phyloP scores from a whole-genome alignment of 1,139 yeast genomes.

The Yamadazyma atmosphaerica region DNA sequence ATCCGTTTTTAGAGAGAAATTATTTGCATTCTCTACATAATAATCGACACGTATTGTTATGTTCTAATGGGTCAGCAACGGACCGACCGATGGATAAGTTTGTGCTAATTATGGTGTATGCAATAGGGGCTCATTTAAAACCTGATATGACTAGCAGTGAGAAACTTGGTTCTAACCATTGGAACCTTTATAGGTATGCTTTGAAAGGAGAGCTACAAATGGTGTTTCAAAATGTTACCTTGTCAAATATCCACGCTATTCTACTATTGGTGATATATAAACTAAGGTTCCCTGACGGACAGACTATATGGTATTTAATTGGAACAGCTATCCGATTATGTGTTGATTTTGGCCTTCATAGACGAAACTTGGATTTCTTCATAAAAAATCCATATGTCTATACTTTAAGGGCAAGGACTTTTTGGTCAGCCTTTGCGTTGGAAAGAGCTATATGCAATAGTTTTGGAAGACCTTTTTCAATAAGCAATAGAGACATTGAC shows the following conservation, averaged over 20 bases:
- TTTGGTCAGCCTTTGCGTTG: constrained; percentile 12
- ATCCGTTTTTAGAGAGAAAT: constrained; percentile 9
- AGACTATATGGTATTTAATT: constrained; percentile 11
- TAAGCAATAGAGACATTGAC: constrained; percentile 13
- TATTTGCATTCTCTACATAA: constrained; percentile 7
- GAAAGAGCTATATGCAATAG: constrained; percentile 9
- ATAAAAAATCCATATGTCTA: constrained; percentile 8
- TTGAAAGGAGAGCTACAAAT: constrained; percentile 3
- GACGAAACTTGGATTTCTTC: constrained; percentile 9
- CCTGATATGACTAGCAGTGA: neutral
- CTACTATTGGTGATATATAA: constrained; percentile 11
- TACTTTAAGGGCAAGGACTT: constrained; percentile 6
- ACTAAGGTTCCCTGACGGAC: constrained; percentile 12
- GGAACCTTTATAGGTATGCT: constrained; percentile 9
- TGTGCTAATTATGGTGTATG: constrained; percentile 11
- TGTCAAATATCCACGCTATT: constrained; percentile 8
- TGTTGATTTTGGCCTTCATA: constrained; percentile 12
- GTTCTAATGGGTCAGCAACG: neutral
- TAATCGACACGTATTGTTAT: neutral
- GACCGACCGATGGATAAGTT: constrained; percentile 6
- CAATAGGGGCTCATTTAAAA: constrained; percentile 12
- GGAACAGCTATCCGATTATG: constrained; percentile 12
- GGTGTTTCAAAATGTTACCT: constrained; percentile 4
- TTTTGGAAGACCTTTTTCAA: constrained; percentile 13
- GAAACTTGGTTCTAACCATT: constrained; percentile 5